Conservation (phyloP, 805 yeast species). For the Hanseniaspora opuntiae region DNA sequence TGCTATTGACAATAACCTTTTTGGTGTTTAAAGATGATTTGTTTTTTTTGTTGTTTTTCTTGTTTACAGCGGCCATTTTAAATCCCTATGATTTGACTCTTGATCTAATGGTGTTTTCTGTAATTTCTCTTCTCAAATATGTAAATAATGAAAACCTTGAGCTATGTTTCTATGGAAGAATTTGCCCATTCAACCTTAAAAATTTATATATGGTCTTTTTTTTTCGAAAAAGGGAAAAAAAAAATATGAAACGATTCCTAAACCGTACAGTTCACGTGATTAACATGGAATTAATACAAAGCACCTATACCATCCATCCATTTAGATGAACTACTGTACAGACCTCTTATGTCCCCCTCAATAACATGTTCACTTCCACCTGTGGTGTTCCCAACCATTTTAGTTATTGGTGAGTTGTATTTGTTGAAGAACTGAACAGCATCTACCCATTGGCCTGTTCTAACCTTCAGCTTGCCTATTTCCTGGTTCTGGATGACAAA, state of each 20-base stretch:
- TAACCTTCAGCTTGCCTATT: constrained; percentile 45
- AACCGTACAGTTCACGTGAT: background rate
- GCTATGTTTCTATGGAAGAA: too few species aligned
- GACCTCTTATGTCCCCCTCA: constrained; percentile 49
- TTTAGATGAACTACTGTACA: constrained; percentile 51
- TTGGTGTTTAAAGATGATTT: constrained; percentile 1
- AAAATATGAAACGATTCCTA: background rate
- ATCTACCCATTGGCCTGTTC: constrained; percentile 84
- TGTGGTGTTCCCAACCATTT: constrained; percentile 49
- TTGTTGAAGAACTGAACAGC: constrained; percentile 59
- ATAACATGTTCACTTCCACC: constrained; percentile 55
- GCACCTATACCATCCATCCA: constrained; percentile 73
- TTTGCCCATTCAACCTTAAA: too few species aligned
- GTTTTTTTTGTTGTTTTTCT: constrained; percentile 1
- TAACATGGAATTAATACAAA: constrained; percentile 28
- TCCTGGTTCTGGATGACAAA: constrained; percentile 46
- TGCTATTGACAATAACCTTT: background rate
- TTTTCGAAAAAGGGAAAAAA: background rate
- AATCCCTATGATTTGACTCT: background rate
- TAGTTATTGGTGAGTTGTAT: constrained; percentile 37
- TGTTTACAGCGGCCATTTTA: background rate
- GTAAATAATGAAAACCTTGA: too few species aligned
- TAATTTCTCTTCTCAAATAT: background rate
- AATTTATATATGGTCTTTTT: background rate
- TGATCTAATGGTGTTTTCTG: too few species aligned